phyloP scores from a whole-genome alignment of 78 protist species.

The Paulinella micropora region DNA sequence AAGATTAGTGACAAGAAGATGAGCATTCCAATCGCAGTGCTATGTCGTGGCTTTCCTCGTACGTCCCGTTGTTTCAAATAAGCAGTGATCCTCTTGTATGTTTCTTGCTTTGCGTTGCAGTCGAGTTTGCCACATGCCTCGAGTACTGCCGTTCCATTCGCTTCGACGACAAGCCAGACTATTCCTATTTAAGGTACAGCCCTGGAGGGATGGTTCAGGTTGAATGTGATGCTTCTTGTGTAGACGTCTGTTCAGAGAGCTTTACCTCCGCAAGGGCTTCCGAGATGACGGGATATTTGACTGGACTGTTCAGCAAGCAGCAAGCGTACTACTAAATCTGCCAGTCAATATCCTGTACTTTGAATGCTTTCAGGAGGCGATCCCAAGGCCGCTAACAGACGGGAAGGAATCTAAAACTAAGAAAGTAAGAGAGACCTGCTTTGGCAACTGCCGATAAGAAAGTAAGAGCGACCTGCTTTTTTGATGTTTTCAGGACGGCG shows the following conservation, averaged over 20 bases:
- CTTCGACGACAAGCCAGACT: slow-evolving; percentile 73
- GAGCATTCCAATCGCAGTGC: slow-evolving; percentile 56
- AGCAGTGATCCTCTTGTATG: background rate
- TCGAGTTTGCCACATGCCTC: slow-evolving; percentile 43
- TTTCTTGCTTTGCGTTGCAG: background rate
- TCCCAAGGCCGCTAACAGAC: too few relatives aligned
- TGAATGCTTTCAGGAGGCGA: too few relatives aligned
- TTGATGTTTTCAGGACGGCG: too few relatives aligned
- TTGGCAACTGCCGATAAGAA: too few relatives aligned
- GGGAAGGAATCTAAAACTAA: too few relatives aligned
- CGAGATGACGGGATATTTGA: background rate
- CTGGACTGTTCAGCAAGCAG: too few relatives aligned
- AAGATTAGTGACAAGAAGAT: slow-evolving; percentile 76
- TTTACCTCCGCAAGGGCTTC: background rate
- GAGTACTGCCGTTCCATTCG: slow-evolving; percentile 44
- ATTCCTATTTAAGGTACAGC: slow-evolving; percentile 68
- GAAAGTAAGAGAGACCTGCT: too few relatives aligned
- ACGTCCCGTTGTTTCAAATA: background rate
- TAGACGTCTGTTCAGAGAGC: background rate
- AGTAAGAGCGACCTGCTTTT: too few relatives aligned
- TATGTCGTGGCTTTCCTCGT: slow-evolving; percentile 52
- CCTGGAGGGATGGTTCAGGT: slow-evolving; percentile 58
- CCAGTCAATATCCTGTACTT: too few relatives aligned
- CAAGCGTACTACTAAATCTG: too few relatives aligned
- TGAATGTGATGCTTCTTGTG: too few relatives aligned